A percentile compares a stretch with the other conserved stretches of the same genome.
These are phyloP conservation scores for Clitoria ternatea DNA, from an alignment of 306 rosid genomes.

Conservation along the genomic window DNA sequence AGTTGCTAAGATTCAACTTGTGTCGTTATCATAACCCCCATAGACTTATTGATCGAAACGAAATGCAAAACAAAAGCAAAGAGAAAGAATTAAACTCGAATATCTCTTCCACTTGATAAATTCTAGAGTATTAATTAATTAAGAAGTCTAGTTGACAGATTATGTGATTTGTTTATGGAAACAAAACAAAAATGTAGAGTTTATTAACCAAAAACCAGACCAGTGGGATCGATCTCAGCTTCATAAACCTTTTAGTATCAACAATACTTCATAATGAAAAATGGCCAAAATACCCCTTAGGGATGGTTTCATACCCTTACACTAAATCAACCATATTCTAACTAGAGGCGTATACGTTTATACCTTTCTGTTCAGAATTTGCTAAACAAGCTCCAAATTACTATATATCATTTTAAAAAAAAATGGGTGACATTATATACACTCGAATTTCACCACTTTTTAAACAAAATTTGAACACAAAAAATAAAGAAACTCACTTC, in stretches of 20 bases:
- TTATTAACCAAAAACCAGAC: too few species aligned
- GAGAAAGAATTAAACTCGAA: background rate
- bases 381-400: background rate
- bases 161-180: too few species aligned
- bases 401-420: background rate
- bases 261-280: too few species aligned
- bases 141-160: too few species aligned
- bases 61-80: background rate
- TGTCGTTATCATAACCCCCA: conserved; percentile 5
- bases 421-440: background rate
- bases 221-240: too few species aligned
- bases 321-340: background rate
- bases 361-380: background rate
- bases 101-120: background rate
- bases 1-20: background rate
- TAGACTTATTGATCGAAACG: background rate
- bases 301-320: background rate
- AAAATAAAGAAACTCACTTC: background rate
- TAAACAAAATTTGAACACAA: background rate
- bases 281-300: too few species aligned
- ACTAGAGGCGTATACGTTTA: background rate
- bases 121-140: background rate
- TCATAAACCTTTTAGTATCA: too few species aligned
- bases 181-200: too few species aligned
- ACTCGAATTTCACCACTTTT: background rate